Evolutionary conservation across 2,329 filamentous ascomycete species (phyloP), one percentile per base, ranked within the genome.

Genomic region (Camptophora hylomeconis): DNA sequence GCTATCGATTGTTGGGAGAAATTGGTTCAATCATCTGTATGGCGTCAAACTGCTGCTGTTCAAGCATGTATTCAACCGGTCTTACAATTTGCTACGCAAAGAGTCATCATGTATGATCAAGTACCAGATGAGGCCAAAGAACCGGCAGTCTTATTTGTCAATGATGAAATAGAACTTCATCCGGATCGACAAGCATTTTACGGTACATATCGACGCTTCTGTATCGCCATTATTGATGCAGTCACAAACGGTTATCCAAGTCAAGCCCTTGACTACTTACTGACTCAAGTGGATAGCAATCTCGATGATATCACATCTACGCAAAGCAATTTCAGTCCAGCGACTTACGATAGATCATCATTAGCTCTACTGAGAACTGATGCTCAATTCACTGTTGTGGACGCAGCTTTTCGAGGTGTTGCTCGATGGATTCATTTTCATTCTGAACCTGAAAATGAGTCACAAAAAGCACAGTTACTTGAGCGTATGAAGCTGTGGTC

Each of bases 121-220:
- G 60, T 95, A 2, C 81, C 84, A 0, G 75, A 87, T 39, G 80
- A 92, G 38, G 79, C 76, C 0, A 71, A 81, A 25, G 77, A 94
- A 44, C 67, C 80, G 2, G 86, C 80, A 0, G 69, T 84, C 34
- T 61, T 82, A 7, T 89, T 93, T 41, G 65, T 98, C 2, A 67
- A 84, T 45, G 86, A 95, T 47, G 89, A 98, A 49, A 92, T 93
- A 32, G 89, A 98, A 47, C 95, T 87, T 0, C 64, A 87, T 12
- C 89, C 89, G 0, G 89, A 98, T 51, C 72, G 84, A 14, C 89
- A 98, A 55, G 83, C 84, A 1, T 98, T 98, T 51, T 67, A 95
- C 7, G 84, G 87, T 3, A 95, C 98, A 48, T 98, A 98, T 52
- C 70, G 89, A 20, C 72, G 89, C 35, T 95, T 93, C 47, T 89